These are phyloP conservation scores for Globisporangium camurandrum DNA, from an alignment of 352 stramenopile genomes.

Conservation along the genomic window DNA sequence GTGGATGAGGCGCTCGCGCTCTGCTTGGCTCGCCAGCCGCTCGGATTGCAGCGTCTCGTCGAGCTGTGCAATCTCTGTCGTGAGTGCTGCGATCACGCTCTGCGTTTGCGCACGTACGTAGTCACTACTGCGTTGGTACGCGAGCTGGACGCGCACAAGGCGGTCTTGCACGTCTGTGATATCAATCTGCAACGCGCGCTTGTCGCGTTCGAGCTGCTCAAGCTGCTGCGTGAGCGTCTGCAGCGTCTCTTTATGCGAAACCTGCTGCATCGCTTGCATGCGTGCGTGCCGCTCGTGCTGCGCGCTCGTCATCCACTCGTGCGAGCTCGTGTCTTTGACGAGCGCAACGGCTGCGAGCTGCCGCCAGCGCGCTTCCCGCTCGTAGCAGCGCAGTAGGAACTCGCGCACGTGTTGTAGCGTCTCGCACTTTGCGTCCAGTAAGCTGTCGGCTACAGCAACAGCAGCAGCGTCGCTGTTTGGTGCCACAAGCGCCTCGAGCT, in stretches of 20 bases:
- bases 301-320: slow-evolving; percentile 63
- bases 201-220: slow-evolving; percentile 32
- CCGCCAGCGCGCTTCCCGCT: slow-evolving; percentile 57
- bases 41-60: slow-evolving; percentile 24
- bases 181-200: slow-evolving; percentile 27
- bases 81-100: slow-evolving; percentile 33
- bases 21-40: slow-evolving; percentile 16
- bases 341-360: slow-evolving; percentile 30
- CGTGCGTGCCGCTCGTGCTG: slow-evolving; percentile 51
- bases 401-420: slow-evolving; percentile 37
- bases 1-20: slow-evolving; percentile 34
- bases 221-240: slow-evolving; percentile 33
- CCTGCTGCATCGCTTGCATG: slow-evolving; percentile 30
- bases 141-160: slow-evolving; percentile 24
- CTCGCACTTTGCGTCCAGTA: slow-evolving; percentile 32
- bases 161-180: slow-evolving; percentile 24
- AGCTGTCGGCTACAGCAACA: background rate
- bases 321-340: slow-evolving; percentile 47
- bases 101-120: slow-evolving; percentile 37
- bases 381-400: slow-evolving; percentile 59
- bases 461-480: background rate
- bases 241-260: slow-evolving; percentile 38
- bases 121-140: slow-evolving; percentile 49
- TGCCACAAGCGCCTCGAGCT: slow-evolving; percentile 29
- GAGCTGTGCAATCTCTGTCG: slow-evolving; percentile 23